Conservation (phyloP, 1,139 yeast species). For the Taphrina sp. region DNA sequence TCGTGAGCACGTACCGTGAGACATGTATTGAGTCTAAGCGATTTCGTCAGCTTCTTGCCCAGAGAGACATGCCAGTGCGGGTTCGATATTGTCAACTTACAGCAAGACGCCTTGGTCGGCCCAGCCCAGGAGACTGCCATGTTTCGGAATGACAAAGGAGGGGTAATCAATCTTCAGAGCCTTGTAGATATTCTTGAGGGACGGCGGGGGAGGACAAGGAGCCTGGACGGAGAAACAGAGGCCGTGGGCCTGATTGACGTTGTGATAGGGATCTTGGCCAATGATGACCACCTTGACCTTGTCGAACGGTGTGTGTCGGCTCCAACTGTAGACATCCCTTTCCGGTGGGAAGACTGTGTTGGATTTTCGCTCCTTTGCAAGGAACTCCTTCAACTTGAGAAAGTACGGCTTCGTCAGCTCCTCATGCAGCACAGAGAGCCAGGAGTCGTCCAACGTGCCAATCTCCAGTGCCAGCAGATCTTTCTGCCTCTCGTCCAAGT, state of each 20-base stretch:
- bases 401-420: conserved; percentile 88
- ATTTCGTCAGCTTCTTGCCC: background rate
- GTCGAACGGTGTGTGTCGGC: conserved; percentile 75
- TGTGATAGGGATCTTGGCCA: conserved; percentile 98
- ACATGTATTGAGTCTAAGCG: conserved; percentile 62
- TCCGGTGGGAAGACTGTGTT: conserved; percentile 71
- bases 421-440: conserved; percentile 67
- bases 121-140: conserved; percentile 69
- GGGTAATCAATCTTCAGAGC: conserved; percentile 72
- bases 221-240: conserved; percentile 86
- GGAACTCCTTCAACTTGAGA: conserved; percentile 63
- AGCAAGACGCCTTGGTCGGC: conserved; percentile 82
- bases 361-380: conserved; percentile 45
- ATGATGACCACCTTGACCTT: conserved; percentile 72
- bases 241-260: conserved; percentile 91
- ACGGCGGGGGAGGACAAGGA: conserved; percentile 87
- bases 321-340: conserved; percentile 86
- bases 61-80: too few relatives aligned
- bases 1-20: conserved; percentile 90
- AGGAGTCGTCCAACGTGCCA: conserved; percentile 64
- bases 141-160: conserved; percentile 50
- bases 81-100: too few relatives aligned
- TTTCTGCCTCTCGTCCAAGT: background rate
- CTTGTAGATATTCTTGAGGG: conserved; percentile 81
- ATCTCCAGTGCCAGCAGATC: conserved; percentile 54